Evolutionary conservation across 2,329 filamentous ascomycete genomes (phyloP).

Genomic region (Colletotrichum ledebouriae): DNA sequence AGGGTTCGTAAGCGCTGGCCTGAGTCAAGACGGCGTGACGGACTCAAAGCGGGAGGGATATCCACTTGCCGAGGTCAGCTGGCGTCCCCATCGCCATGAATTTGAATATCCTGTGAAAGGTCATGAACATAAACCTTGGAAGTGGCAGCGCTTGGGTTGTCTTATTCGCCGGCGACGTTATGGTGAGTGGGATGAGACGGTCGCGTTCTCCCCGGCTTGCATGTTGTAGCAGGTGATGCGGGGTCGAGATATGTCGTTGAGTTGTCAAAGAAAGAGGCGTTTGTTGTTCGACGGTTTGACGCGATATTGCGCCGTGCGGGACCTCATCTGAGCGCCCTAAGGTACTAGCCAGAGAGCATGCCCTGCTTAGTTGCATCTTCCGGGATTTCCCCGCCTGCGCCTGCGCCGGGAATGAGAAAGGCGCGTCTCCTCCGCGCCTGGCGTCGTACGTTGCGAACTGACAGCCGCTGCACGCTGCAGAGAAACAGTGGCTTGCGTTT

Average conservation of each 20-base stretch:
- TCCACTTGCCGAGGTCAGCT: slow-evolving; percentile 27
- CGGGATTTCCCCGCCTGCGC: slow-evolving; percentile 6
- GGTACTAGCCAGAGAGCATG: background rate
- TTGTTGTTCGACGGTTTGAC: background rate
- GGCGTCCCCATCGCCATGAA: slow-evolving; percentile 19
- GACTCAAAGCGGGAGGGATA: slow-evolving; percentile 16
- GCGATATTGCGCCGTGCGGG: background rate
- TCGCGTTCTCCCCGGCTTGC: background rate
- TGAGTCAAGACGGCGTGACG: slow-evolving; percentile 34
- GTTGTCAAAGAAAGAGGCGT: slow-evolving; percentile 20
- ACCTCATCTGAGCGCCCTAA: background rate
- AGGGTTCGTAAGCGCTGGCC: slow-evolving; percentile 18
- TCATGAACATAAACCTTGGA: background rate
- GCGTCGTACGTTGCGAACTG: slow-evolving; percentile 5
- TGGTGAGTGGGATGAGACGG: background rate
- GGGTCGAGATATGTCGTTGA: slow-evolving; percentile 9
- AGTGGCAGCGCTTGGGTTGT: background rate
- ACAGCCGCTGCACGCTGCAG: slow-evolving; percentile 8
- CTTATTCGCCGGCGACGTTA: background rate
- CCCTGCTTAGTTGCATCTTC: slow-evolving; percentile 4
- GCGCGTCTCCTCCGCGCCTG: slow-evolving; percentile 5
- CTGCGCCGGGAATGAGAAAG: too few species aligned
- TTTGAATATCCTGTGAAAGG: background rate
- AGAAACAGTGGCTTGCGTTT: slow-evolving; percentile 24
- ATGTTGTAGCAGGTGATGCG: background rate